phyloP scores from a whole-genome alignment of 2,329 filamentous ascomycete genomes.

The Fusarium euwallaceae region DNA sequence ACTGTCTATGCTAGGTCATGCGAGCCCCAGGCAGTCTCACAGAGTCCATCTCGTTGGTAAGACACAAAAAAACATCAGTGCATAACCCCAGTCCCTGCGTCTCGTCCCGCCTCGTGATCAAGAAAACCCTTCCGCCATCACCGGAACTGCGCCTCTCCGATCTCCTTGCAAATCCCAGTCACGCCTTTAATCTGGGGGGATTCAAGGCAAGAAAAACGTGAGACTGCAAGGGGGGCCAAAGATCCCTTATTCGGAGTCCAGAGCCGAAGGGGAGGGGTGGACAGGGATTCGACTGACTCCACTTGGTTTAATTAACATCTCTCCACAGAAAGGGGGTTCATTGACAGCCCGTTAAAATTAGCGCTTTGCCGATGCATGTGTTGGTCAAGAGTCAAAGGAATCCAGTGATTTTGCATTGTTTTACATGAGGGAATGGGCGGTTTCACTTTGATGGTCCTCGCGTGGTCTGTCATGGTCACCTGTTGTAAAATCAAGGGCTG shows the following conservation, averaged over 20 bases:
- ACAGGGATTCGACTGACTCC: slow-evolving; percentile 19
- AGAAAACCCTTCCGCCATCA: neutral
- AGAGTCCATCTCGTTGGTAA: neutral
- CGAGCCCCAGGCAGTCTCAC: neutral
- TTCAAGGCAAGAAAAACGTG: slow-evolving; percentile 5
- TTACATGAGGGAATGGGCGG: slow-evolving; percentile 34
- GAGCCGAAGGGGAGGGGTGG: neutral
- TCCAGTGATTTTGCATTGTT: slow-evolving; percentile 15
- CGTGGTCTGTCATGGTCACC: neutral
- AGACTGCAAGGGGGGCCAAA: slow-evolving; percentile 2
- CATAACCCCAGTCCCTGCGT: neutral
- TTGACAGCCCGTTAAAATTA: neutral
- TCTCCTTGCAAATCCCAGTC: slow-evolving; percentile 31
- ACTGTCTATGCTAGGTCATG: slow-evolving; percentile 1
- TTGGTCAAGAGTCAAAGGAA: neutral
- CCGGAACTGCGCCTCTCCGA: slow-evolving; percentile 39
- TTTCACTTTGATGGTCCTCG: slow-evolving; percentile 23
- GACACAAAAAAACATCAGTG: neutral
- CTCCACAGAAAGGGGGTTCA: slow-evolving; percentile 38
- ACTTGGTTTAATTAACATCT: slow-evolving; percentile 45
- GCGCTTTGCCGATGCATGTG: neutral
- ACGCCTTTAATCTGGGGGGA: slow-evolving; percentile 24
- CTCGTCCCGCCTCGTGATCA: neutral
- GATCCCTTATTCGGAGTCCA: slow-evolving; percentile 3
- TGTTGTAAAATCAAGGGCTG: neutral